Percentiles rank a stretch among this genome's conserved stretches.
These are phyloP conservation scores for Ziziphus jujuba DNA, from an alignment of 306 rosid species.

Conservation along the genomic window DNA sequence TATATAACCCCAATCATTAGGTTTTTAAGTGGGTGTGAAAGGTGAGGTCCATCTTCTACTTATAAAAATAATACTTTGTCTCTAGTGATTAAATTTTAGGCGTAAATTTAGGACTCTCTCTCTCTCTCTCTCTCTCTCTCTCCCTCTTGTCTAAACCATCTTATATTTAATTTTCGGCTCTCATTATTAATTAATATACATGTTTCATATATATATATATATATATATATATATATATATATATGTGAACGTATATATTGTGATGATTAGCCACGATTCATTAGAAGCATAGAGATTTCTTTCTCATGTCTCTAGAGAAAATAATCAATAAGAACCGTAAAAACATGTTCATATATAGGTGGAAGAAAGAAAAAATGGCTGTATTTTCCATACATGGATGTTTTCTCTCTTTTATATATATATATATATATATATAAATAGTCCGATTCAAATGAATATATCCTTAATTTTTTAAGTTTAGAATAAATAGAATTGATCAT, in stretches of 20 bases:
- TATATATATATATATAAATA: neutral
- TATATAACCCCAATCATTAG: conserved; percentile 35
- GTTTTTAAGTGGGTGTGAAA: conserved; percentile 22
- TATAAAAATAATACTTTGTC: neutral
- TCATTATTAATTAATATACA: neutral
- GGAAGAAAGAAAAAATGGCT: too few species aligned
- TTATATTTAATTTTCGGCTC: neutral
- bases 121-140: neutral
- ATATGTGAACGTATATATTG: conserved; percentile 1
- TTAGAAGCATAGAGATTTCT: neutral
- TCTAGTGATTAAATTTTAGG: neutral
- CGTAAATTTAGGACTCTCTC: conserved; percentile 28
- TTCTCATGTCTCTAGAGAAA: conserved; percentile 9
- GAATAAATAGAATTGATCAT: too few species aligned
- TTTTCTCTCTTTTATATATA: too few species aligned
- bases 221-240: neutral
- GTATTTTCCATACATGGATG: too few species aligned
- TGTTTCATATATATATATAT: neutral
- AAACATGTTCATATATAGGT: too few species aligned
- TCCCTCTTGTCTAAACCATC: conserved; percentile 4
- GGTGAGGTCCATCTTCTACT: conserved; percentile 13
- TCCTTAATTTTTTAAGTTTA: too few species aligned
- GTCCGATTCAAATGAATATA: too few species aligned
- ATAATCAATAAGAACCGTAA: too few species aligned
- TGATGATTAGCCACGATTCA: conserved; percentile 26